Percentiles rank a stretch among this genome's conserved stretches.
Conservation (phyloP, 805 yeast species). For the Yarrowia sp. region DNA sequence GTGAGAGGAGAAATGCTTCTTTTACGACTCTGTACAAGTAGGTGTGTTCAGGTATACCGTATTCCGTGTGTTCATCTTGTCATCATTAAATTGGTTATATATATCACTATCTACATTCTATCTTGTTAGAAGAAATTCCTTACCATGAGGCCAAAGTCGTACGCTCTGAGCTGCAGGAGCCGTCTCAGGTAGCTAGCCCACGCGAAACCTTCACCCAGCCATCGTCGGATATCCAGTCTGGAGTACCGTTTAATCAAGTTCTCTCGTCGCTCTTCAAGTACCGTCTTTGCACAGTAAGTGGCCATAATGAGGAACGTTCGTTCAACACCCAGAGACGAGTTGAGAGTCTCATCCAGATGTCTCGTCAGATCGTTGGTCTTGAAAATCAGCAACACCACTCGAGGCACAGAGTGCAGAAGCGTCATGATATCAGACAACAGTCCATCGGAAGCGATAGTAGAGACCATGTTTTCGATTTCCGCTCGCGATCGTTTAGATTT, state of each 20-base stretch:
- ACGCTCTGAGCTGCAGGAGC: slow-evolving; percentile 38
- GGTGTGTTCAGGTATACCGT: too few species aligned
- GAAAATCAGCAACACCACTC: slow-evolving; percentile 77
- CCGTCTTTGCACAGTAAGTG: slow-evolving; percentile 78
- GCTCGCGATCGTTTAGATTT: slow-evolving; percentile 50
- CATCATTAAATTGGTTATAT: neutral
- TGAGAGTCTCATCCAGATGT: slow-evolving; percentile 76
- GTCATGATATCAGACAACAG: slow-evolving; percentile 74
- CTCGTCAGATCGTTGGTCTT: slow-evolving; percentile 94
- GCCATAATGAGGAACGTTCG: slow-evolving; percentile 88
- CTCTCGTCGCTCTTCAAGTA: slow-evolving; percentile 65
- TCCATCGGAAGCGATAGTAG: slow-evolving; percentile 52
- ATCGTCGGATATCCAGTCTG: slow-evolving; percentile 29
- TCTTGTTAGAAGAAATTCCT: slow-evolving; percentile 4
- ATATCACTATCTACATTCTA: slow-evolving; percentile 21
- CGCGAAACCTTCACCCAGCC: slow-evolving; percentile 36
- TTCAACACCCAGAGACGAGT: slow-evolving; percentile 81
- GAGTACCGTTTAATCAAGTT: slow-evolving; percentile 32
- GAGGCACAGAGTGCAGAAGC: slow-evolving; percentile 74
- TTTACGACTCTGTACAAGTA: too few species aligned
- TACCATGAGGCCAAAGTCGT: slow-evolving; percentile 37
- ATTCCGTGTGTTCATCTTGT: too few species aligned
- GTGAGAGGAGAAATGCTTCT: too few species aligned
- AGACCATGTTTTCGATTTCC: slow-evolving; percentile 69
- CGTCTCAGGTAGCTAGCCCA: slow-evolving; percentile 41